Evolutionary conservation across 2,329 filamentous ascomycete genomes (phyloP).

Genomic region (Beauveria sp.): DNA sequence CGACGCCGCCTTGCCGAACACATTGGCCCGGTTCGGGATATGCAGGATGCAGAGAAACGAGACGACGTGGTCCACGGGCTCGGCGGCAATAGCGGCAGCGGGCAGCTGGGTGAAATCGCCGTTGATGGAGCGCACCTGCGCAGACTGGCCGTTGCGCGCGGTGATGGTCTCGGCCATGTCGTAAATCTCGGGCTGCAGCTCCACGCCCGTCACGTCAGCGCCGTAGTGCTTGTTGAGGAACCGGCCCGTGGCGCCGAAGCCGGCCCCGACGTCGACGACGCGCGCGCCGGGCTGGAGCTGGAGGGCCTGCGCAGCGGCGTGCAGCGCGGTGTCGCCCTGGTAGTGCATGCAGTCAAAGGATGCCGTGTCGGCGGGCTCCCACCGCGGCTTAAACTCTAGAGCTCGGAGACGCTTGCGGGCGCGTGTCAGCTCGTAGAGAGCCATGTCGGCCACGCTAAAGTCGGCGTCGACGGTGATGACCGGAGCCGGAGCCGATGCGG

Average conservation of each 20-base stretch:
- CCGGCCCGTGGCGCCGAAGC: constrained; percentile 17
- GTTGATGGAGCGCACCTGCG: constrained; percentile 13
- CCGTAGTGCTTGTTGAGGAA: constrained; percentile 15
- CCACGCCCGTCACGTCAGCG: constrained; percentile 14
- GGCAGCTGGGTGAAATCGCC: constrained; percentile 14
- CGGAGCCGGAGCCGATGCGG: neutral
- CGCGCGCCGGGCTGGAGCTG: constrained; percentile 11
- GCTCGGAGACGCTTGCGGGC: neutral
- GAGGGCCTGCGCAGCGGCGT: constrained; percentile 13
- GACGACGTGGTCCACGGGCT: constrained; percentile 15
- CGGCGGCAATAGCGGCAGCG: neutral
- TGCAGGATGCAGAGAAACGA: constrained; percentile 18
- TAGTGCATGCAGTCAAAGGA: constrained; percentile 20
- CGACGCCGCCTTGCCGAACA: constrained; percentile 13
- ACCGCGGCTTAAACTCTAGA: constrained; percentile 12
- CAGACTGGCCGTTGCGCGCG: constrained; percentile 6
- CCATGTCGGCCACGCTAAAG: constrained; percentile 8
- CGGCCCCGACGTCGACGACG: constrained; percentile 17
- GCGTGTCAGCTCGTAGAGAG: neutral
- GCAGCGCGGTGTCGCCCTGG: constrained; percentile 16
- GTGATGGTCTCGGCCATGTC: constrained; percentile 15
- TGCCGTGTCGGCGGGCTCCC: constrained; percentile 15
- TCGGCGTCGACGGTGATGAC: neutral
- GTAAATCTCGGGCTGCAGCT: constrained; percentile 18
- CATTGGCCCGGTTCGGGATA: constrained; percentile 11